A percentile compares a stretch with the other conserved stretches of the same genome.
phyloP scores from a whole-genome alignment of 2,329 filamentous ascomycete species.

The Coleophoma crateriformis region DNA sequence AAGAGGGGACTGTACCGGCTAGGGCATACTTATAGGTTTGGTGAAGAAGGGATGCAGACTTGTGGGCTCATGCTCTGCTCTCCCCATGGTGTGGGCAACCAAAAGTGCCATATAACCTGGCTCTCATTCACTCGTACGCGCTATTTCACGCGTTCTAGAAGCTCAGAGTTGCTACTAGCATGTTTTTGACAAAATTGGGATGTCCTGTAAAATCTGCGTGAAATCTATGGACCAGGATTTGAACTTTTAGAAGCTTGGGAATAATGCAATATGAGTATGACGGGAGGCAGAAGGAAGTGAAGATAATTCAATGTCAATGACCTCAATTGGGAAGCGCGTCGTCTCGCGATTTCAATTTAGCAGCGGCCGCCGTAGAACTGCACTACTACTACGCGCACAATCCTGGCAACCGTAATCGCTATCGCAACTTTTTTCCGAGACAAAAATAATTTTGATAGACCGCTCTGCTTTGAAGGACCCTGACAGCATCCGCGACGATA shows the following conservation, averaged over 20 bases:
- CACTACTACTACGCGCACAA: too few relatives aligned
- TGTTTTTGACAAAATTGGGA: slow-evolving; percentile 1
- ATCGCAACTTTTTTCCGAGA: slow-evolving; percentile 5
- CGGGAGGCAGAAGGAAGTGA: too few relatives aligned
- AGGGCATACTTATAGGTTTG: slow-evolving; percentile 19
- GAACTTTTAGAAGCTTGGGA: too few relatives aligned
- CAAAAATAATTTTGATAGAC: background rate
- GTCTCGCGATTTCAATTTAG: background rate
- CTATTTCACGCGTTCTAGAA: slow-evolving; percentile 20
- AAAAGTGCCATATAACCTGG: slow-evolving; percentile 21
- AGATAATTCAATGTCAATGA: too few relatives aligned
- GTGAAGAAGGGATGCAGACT: slow-evolving; percentile 25
- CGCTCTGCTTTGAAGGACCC: background rate
- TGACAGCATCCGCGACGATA: too few relatives aligned
- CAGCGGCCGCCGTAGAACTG: slow-evolving; percentile 8
- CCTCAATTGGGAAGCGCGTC: background rate
- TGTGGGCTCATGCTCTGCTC: slow-evolving; percentile 19
- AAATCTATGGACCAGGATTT: too few relatives aligned
- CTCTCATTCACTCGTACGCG: slow-evolving; percentile 8
- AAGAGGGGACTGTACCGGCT: background rate
- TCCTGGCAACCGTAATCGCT: too few relatives aligned
- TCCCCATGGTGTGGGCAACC: slow-evolving; percentile 21
- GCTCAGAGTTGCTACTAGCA: slow-evolving; percentile 1
- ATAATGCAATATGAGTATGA: too few relatives aligned
- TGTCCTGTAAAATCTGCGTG: background rate